These are phyloP conservation scores for Penicillium coprophilum DNA, from an alignment of 495 filamentous ascomycete genomes.

Conservation along the genomic window DNA sequence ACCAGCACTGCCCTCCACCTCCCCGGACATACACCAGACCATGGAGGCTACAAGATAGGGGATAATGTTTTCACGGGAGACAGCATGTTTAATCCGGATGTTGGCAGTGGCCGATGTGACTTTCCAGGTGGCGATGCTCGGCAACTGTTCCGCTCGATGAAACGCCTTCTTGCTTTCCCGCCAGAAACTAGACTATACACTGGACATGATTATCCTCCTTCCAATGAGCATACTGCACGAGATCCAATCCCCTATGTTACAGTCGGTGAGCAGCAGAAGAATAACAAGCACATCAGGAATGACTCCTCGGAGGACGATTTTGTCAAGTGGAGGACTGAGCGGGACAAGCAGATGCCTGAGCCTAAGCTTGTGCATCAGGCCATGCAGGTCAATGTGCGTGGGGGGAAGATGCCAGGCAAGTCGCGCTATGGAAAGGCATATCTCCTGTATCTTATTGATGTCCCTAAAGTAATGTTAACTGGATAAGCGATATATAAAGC, in stretches of 20 bases:
- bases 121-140: conserved; percentile 51
- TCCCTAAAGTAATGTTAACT: conserved; percentile 7
- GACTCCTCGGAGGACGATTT: conserved; percentile 46
- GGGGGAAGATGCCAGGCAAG: conserved; percentile 39
- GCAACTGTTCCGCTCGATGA: conserved; percentile 41
- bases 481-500: neutral
- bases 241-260: conserved; percentile 41
- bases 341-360: conserved; percentile 43
- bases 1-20: conserved; percentile 44
- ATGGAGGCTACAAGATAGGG: conserved; percentile 55
- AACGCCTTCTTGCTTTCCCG: conserved; percentile 47
- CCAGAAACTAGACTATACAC: conserved; percentile 37
- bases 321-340: conserved; percentile 39
- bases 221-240: neutral
- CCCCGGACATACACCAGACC: conserved; percentile 58
- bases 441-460: conserved; percentile 12
- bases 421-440: conserved; percentile 17
- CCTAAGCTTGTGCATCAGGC: conserved; percentile 51
- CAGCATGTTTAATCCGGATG: conserved; percentile 54
- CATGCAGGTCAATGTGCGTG: conserved; percentile 55
- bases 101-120: conserved; percentile 55
- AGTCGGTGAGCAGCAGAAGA: conserved; percentile 43
- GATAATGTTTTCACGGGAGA: conserved; percentile 57
- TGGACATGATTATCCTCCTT: conserved; percentile 48
- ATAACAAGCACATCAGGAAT: conserved; percentile 51